Conservation (phyloP, 1,284 basidiomycete genomes). For the Apiotrichum akiyoshidainum region DNA sequence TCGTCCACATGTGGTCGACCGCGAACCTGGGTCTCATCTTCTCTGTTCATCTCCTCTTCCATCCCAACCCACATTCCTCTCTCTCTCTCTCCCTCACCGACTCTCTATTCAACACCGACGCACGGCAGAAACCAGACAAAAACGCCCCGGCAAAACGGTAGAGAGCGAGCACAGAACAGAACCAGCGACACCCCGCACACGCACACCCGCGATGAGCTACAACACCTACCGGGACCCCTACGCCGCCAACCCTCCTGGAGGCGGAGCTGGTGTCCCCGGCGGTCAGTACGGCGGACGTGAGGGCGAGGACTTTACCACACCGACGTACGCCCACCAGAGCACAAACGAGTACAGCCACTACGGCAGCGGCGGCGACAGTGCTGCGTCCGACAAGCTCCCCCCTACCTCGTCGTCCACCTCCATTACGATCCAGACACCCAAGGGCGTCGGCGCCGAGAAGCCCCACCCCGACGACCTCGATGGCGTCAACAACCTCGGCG, state of each 20-base stretch:
- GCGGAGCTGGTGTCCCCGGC: not conserved
- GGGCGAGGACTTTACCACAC: not conserved
- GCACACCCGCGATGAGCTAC: conserved; percentile 17
- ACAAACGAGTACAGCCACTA: conserved; percentile 11
- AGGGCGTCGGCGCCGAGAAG: conserved; percentile 17
- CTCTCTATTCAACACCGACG: no score
- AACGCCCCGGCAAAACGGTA: no score
- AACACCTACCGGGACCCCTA: conserved; percentile 24
- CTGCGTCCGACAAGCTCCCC: not conserved
- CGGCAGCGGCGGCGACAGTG: conserved; percentile 30
- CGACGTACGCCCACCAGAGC: conserved; percentile 6
- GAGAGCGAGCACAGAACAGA: not conserved
- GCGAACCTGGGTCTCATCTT: no score
- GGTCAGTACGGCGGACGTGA: conserved; percentile 1
- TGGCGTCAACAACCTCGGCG: conserved; percentile 13
- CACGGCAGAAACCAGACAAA: no score
- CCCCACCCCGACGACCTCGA: conserved; percentile 10
- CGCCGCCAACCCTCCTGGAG: not conserved
- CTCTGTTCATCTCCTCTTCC: no score
- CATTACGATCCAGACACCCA: not conserved
- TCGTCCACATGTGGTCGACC: no score
- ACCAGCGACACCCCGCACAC: conserved; percentile 3
- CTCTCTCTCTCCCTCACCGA: no score
- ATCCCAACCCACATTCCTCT: no score
- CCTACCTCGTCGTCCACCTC: not conserved